Percentiles rank a stretch among this genome's conserved stretches.
phyloP scores from a whole-genome alignment of 345 rosid species.

The Boechera divaricarpa region DNA sequence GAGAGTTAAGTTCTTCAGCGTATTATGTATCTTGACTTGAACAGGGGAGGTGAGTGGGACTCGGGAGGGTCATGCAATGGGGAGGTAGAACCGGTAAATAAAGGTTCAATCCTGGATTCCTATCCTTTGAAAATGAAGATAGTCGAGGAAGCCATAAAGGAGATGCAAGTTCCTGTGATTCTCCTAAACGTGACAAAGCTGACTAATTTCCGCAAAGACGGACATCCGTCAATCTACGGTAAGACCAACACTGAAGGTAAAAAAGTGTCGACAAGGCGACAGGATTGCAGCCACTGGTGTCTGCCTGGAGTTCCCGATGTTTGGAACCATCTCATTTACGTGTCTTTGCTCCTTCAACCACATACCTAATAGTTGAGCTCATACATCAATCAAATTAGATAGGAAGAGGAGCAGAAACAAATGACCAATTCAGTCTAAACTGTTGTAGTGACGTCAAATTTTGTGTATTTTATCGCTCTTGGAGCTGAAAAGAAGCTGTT shows the following conservation, averaged over 20 bases:
- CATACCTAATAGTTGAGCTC: slow-evolving; percentile 12
- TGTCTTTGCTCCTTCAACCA: slow-evolving; percentile 54
- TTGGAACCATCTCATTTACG: slow-evolving; percentile 94
- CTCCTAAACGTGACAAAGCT: slow-evolving; percentile 80
- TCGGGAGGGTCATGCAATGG: slow-evolving; percentile 91
- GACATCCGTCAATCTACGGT: slow-evolving; percentile 85
- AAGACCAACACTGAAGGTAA: slow-evolving; percentile 53
- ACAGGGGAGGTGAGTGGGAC: slow-evolving; percentile 97
- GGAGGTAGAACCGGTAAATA: slow-evolving; percentile 69
- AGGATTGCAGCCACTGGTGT: slow-evolving; percentile 99
- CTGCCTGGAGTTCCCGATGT: slow-evolving; percentile 93
- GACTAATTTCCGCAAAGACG: slow-evolving; percentile 91
- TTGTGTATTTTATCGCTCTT: neutral
- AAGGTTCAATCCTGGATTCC: slow-evolving; percentile 61
- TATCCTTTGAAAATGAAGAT: slow-evolving; percentile 92
- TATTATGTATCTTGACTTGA: slow-evolving; percentile 9
- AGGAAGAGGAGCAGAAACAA: slow-evolving; percentile 11
- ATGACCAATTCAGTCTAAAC: slow-evolving; percentile 10
- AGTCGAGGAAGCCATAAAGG: slow-evolving; percentile 74
- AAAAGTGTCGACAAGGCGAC: slow-evolving; percentile 54
- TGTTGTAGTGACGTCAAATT: neutral
- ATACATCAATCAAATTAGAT: neutral
- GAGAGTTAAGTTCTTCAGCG: slow-evolving; percentile 1
- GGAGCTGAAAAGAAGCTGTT: neutral
- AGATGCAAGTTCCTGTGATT: slow-evolving; percentile 62